A percentile compares a stretch with the other conserved stretches of the same genome.
These are phyloP conservation scores for Penicillium diatomitis DNA, from an alignment of 495 filamentous ascomycete genomes.

Conservation along the genomic window DNA sequence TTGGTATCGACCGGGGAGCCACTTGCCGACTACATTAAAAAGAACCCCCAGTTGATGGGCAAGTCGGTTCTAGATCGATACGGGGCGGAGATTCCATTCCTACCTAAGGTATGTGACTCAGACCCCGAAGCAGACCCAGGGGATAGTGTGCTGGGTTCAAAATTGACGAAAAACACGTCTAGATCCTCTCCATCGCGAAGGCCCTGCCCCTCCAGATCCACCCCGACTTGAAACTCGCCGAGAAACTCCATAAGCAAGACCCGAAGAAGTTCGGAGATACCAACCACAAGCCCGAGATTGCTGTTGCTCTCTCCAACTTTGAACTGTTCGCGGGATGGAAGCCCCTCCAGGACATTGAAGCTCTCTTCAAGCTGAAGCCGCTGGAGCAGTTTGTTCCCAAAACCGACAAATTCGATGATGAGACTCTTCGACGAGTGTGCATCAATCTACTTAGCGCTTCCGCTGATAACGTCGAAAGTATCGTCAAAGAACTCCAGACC, in stretches of 20 bases:
- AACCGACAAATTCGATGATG: conserved; percentile 44
- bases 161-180: background rate
- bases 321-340: conserved; percentile 76
- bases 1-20: conserved; percentile 52
- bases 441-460: conserved; percentile 45
- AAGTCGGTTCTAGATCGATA: conserved; percentile 53
- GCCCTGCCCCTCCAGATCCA: conserved; percentile 77
- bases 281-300: conserved; percentile 82
- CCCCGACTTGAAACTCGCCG: conserved; percentile 57
- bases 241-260: conserved; percentile 52
- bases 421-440: conserved; percentile 51
- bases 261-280: conserved; percentile 58
- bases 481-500: conserved; percentile 40
- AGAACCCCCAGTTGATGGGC: conserved; percentile 58
- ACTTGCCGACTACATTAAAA: conserved; percentile 56
- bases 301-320: conserved; percentile 64
- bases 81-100: conserved; percentile 57
- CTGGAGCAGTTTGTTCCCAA: conserved; percentile 45
- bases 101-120: conserved; percentile 51
- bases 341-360: conserved; percentile 49
- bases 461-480: conserved; percentile 39
- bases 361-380: conserved; percentile 48
- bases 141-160: background rate
- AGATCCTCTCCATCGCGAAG: conserved; percentile 70
- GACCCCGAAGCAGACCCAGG: background rate